Conservation (phyloP, 2,329 filamentous ascomycete genomes). For the Pseudopithomyces chartarum region DNA sequence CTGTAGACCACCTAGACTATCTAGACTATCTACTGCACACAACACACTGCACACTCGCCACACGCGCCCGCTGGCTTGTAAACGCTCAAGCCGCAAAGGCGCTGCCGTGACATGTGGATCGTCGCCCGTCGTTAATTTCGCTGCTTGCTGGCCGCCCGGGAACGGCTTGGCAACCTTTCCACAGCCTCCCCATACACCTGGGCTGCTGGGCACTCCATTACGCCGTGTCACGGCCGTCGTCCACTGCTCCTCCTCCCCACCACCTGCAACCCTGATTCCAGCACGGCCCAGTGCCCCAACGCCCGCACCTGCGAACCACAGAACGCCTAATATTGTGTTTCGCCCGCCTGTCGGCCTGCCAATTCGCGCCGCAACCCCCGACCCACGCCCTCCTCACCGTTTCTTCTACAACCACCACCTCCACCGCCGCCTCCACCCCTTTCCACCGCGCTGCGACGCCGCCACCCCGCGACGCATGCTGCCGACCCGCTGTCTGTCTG, state of each 20-base stretch:
- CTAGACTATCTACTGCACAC: too few species aligned
- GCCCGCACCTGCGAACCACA: neutral
- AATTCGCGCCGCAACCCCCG: slow-evolving; percentile 16
- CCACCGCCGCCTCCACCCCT: slow-evolving; percentile 9
- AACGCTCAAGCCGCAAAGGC: neutral
- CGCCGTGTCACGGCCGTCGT: slow-evolving; percentile 3
- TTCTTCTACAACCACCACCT: slow-evolving; percentile 12
- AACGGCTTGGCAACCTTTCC: slow-evolving; percentile 1
- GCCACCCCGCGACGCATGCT: slow-evolving; percentile 22
- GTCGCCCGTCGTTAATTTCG: slow-evolving; percentile 5
- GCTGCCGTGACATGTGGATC: neutral
- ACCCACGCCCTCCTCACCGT: slow-evolving; percentile 10
- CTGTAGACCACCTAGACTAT: neutral
- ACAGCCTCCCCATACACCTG: slow-evolving; percentile 6
- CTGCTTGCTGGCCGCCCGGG: neutral
- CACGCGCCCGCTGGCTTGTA: neutral
- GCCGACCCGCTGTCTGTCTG: slow-evolving; percentile 15
- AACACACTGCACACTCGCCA: neutral
- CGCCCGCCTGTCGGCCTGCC: slow-evolving; percentile 31
- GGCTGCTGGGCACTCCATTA: too few species aligned
- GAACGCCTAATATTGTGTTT: slow-evolving; percentile 29
- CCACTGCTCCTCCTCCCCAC: neutral
- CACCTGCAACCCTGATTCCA: neutral
- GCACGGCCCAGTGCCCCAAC: neutral
- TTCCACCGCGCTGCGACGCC: slow-evolving; percentile 5